Conservation (phyloP, 257 asterid species). For the Apocynum venetum region DNA sequence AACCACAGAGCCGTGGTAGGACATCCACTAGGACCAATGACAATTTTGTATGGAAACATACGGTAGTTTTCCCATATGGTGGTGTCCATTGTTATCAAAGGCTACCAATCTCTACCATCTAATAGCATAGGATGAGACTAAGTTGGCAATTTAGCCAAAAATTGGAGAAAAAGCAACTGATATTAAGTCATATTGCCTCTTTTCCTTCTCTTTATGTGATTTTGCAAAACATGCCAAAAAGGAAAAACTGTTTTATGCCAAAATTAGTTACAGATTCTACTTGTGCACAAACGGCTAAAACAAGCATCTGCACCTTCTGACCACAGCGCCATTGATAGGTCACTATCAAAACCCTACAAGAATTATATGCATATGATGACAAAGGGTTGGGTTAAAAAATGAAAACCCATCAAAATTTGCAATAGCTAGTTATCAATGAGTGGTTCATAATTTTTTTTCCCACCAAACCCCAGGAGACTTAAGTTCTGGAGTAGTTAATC, state of each 20-base stretch:
- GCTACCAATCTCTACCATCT: too few species aligned
- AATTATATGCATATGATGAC: conserved; percentile 14
- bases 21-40: too few species aligned
- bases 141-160: too few species aligned
- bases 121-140: too few species aligned
- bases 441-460: conserved; percentile 5
- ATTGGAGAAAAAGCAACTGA: neutral
- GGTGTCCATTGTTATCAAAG: too few species aligned
- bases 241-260: conserved; percentile 2
- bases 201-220: neutral
- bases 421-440: neutral
- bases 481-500: neutral
- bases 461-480: neutral
- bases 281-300: neutral
- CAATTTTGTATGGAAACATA: too few species aligned
- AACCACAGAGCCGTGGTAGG: too few species aligned
- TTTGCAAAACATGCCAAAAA: neutral
- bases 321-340: conserved; percentile 4
- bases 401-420: conserved; percentile 13
- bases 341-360: conserved; percentile 11
- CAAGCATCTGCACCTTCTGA: conserved; percentile 4
- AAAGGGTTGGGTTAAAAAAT: neutral
- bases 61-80: too few species aligned
- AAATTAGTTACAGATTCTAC: conserved; percentile 18
- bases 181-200: neutral